Percentiles rank a stretch among this genome's conserved stretches.
Evolutionary conservation across 2,329 filamentous ascomycete genomes (phyloP).

Genomic region (Erysiphe pulchra): DNA sequence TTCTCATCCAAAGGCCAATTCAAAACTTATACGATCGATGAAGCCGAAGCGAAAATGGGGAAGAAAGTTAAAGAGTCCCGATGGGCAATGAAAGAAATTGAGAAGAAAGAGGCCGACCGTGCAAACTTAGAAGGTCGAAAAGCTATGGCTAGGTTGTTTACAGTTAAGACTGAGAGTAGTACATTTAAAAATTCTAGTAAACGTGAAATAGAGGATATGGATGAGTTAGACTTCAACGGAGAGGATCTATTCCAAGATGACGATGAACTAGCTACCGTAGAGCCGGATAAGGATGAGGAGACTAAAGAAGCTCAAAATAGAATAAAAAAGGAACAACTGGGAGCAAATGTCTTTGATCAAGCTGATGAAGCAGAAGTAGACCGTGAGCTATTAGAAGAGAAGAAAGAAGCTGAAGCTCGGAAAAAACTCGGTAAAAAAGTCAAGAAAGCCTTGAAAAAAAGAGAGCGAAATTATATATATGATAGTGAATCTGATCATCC

Average conservation of each 20-base stretch:
- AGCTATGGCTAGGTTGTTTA: constrained; percentile 22
- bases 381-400: constrained; percentile 40
- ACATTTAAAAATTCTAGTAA: constrained; percentile 35
- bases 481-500: constrained; percentile 41
- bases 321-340: constrained; percentile 59
- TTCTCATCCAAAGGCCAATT: constrained; percentile 63
- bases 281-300: constrained; percentile 61
- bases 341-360: constrained; percentile 58
- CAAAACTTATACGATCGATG: constrained; percentile 51
- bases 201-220: constrained; percentile 42
- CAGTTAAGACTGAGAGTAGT: constrained; percentile 40
- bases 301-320: constrained; percentile 43
- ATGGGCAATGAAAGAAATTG: constrained; percentile 50
- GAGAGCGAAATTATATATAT: constrained; percentile 71
- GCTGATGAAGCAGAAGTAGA: constrained; percentile 47
- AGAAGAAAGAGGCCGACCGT: constrained; percentile 29
- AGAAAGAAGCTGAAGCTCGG: constrained; percentile 42
- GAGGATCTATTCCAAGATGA: constrained; percentile 67
- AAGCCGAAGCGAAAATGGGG: constrained; percentile 63
- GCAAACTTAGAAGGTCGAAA: constrained; percentile 29
- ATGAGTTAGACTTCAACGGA: constrained; percentile 39
- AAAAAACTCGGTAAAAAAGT: constrained; percentile 52
- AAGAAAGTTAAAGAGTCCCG: constrained; percentile 51
- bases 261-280: constrained; percentile 52
- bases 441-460: constrained; percentile 57